Conservation (phyloP, 1,139 yeast species). For the Candida sp. region DNA sequence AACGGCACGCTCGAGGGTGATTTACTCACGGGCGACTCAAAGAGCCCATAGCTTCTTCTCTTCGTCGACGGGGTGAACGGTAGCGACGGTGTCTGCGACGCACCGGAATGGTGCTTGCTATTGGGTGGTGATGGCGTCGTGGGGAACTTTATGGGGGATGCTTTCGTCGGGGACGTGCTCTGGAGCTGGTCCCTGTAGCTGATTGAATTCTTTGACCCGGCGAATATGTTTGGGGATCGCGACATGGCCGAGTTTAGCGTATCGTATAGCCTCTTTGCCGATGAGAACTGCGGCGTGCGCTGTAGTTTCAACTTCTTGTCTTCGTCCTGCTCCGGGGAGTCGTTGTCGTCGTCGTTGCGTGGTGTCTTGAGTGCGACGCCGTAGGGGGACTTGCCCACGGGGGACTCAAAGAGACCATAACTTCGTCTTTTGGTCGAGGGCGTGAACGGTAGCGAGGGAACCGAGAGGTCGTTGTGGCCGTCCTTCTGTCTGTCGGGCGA, state of each 20-base stretch:
- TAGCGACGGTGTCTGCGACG: slow-evolving; percentile 14
- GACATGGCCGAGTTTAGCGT: slow-evolving; percentile 19
- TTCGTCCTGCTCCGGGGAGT: slow-evolving; percentile 17
- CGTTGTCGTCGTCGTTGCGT: slow-evolving; percentile 29
- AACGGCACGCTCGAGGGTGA: slow-evolving; percentile 33
- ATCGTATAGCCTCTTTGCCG: slow-evolving; percentile 36
- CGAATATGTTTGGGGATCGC: background rate
- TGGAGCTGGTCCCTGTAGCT: background rate
- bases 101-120: background rate
- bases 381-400: slow-evolving; percentile 40
- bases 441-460: slow-evolving; percentile 34
- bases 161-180: background rate
- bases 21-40: slow-evolving; percentile 38
- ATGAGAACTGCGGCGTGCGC: slow-evolving; percentile 47
- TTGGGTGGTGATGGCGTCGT: slow-evolving; percentile 1
- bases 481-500: slow-evolving; percentile 33
- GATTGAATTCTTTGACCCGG: background rate
- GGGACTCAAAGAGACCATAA: slow-evolving; percentile 34
- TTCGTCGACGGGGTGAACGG: slow-evolving; percentile 48
- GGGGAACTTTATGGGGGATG: background rate
- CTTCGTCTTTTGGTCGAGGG: slow-evolving; percentile 44
- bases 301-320: slow-evolving; percentile 29
- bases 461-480: background rate
- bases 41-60: slow-evolving; percentile 33
- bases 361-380: slow-evolving; percentile 40